Evolutionary conservation across 2,329 filamentous ascomycete species (phyloP).

Genomic region (Colletotrichum sojae): DNA sequence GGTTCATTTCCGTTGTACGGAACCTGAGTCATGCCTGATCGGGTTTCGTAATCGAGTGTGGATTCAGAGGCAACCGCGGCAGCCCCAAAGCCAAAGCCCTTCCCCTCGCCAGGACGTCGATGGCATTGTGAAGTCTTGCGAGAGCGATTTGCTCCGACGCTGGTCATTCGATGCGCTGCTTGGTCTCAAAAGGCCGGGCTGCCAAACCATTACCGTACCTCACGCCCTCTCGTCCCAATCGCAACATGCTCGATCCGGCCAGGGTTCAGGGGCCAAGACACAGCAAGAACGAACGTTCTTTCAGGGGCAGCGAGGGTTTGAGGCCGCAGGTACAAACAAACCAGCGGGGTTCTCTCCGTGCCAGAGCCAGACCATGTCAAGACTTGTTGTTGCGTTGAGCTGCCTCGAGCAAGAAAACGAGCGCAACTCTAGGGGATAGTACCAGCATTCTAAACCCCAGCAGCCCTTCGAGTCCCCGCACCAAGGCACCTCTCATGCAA

Average conservation of each 20-base stretch:
- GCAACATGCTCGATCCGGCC: slow-evolving; percentile 1
- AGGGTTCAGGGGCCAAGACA: slow-evolving; percentile 5
- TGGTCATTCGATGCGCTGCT: background rate
- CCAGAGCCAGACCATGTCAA: slow-evolving; percentile 9
- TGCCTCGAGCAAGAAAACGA: slow-evolving; percentile 21
- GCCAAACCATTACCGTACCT: background rate
- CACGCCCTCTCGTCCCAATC: background rate
- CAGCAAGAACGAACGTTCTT: slow-evolving; percentile 6
- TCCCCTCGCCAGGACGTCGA: slow-evolving; percentile 4
- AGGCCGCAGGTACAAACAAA: slow-evolving; percentile 8
- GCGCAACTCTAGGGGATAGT: background rate
- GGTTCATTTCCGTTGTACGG: slow-evolving; percentile 40
- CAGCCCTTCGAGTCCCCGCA: slow-evolving; percentile 9
- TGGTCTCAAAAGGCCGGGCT: slow-evolving; percentile 17
- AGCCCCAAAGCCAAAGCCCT: slow-evolving; percentile 7
- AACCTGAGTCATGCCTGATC: slow-evolving; percentile 28
- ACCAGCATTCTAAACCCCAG: slow-evolving; percentile 16
- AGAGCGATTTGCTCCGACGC: slow-evolving; percentile 9
- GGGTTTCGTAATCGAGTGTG: slow-evolving; percentile 23
- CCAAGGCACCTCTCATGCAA: slow-evolving; percentile 26
- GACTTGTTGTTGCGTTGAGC: slow-evolving; percentile 15
- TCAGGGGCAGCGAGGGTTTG: slow-evolving; percentile 3
- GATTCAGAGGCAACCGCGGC: background rate
- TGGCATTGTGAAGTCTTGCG: slow-evolving; percentile 21
- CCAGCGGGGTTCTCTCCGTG: slow-evolving; percentile 35